Evolutionary conservation across 768 basidiomycete species (phyloP), one percentile per base, ranked within the genome.

Genomic region (Boletus rex-veris): DNA sequence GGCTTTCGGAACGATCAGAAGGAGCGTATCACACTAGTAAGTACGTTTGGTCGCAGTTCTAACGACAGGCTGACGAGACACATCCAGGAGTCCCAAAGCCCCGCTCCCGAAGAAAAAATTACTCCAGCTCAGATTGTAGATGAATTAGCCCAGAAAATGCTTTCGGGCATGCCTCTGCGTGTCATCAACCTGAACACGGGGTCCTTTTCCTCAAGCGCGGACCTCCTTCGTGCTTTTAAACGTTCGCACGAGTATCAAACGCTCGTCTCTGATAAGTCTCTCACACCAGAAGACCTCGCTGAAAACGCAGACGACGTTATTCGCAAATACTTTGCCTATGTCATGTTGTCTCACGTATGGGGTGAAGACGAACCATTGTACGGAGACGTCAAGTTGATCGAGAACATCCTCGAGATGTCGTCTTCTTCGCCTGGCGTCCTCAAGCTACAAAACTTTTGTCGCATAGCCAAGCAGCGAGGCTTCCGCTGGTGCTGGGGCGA

Each of bases 401-500:
- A 39, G 1, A 59, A 61, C 45, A 15, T 69, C 38, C 54, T 64
- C 38, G 59, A 61, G 18, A 66, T 54, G 41, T 24, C 52, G n/a
- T 21, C 59, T 10, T 55, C 55, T 47, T 61, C 61, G 3, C 47
- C 52, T 9, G 65, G 64, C 7, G 42, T 26, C 11, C 19, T 12
- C 45, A 68, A 69, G 52, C 30, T 69, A 4, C 65, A 61, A 43
- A 50, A n/a, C 11, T 60, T 63, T 44, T 67, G 67, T 39, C 48
- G 47, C 21, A 50, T 57, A 37, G 65, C 65, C 36, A 55, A 53
- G 38, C 42, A 53, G n/a, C 44, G 36, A 2, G 55, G 54, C 37
- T 68, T 58, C 45, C 48, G 3, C n/a, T 63, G 64, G 54, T 63
- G 64, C 39, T 72, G 68, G 68, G 59, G 60, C 42, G 70, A 71